A percentile compares a stretch with the other conserved stretches of the same genome.
Conservation (phyloP, 139 green algal genomes). For the Parachlorella kessleri region DNA sequence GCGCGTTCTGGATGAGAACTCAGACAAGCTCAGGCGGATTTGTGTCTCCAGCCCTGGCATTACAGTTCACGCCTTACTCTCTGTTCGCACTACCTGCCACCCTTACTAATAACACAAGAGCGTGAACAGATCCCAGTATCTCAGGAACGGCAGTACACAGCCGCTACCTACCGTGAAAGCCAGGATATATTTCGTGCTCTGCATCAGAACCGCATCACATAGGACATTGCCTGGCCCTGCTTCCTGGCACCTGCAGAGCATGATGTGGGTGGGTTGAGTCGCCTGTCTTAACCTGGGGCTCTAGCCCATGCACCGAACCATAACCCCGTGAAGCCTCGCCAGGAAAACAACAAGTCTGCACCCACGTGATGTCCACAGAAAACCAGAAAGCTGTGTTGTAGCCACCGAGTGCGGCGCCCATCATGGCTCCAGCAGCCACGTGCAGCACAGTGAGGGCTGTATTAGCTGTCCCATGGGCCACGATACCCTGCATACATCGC, state of each 20-base stretch:
- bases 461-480: neutral
- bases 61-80: no score
- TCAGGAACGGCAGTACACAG: no score
- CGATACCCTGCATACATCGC: slow-evolving; percentile 1
- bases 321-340: neutral
- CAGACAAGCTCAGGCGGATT: no score
- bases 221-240: no score
- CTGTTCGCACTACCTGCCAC: no score
- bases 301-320: neutral
- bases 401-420: slow-evolving; percentile 19
- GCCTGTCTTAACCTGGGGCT: no score
- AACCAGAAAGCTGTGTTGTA: slow-evolving; percentile 27
- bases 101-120: no score
- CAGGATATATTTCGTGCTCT: slow-evolving; percentile 2
- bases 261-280: no score
- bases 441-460: slow-evolving; percentile 15
- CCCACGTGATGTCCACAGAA: slow-evolving; percentile 7
- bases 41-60: no score
- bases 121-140: no score
- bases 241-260: no score
- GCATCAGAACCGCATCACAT: slow-evolving; percentile 5
- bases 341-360: neutral
- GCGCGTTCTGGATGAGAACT: no score
- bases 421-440: neutral
- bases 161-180: slow-evolving; percentile 18